Evolutionary conservation across 2,329 filamentous ascomycete species (phyloP).

Genomic region (Fonsecaea multimorphosa): DNA sequence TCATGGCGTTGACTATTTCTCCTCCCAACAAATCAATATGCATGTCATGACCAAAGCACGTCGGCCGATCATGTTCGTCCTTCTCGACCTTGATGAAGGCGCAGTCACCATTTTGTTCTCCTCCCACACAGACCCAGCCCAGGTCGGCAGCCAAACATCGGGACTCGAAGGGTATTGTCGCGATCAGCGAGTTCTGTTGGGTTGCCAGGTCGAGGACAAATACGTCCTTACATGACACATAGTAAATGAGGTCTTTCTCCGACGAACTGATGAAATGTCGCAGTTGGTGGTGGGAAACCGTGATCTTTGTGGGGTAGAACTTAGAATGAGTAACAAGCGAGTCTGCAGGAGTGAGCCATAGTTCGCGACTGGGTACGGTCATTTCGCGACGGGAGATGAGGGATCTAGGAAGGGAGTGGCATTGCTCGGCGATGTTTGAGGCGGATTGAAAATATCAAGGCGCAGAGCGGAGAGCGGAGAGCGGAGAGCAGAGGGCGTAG

Average conservation of each 20-base stretch:
- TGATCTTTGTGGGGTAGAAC: conserved; percentile 71
- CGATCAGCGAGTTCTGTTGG: conserved; percentile 70
- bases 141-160: conserved; percentile 84
- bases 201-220: conserved; percentile 72
- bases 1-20: conserved; percentile 71
- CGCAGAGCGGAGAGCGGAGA: neutral
- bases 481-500: neutral
- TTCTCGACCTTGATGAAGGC: conserved; percentile 71
- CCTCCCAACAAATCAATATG: conserved; percentile 61
- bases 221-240: conserved; percentile 77
- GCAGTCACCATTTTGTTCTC: conserved; percentile 82
- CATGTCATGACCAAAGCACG: conserved; percentile 46
- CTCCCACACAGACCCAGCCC: conserved; percentile 90
- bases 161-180: conserved; percentile 73
- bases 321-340: conserved; percentile 46
- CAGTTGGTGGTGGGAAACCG: conserved; percentile 67
- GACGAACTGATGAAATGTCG: conserved; percentile 87
- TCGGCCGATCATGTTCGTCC: conserved; percentile 47
- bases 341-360: conserved; percentile 32
- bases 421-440: conserved; percentile 21
- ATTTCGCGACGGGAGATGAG: conserved; percentile 29
- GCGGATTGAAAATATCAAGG: conserved; percentile 5
- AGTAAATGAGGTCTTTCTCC: conserved; percentile 79
- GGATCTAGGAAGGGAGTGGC: conserved; percentile 22
- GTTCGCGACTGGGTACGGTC: conserved; percentile 30